These are phyloP conservation scores for Erythrobasidium hasegawianum DNA, from an alignment of 1,284 basidiomycete genomes.

Conservation along the genomic window DNA sequence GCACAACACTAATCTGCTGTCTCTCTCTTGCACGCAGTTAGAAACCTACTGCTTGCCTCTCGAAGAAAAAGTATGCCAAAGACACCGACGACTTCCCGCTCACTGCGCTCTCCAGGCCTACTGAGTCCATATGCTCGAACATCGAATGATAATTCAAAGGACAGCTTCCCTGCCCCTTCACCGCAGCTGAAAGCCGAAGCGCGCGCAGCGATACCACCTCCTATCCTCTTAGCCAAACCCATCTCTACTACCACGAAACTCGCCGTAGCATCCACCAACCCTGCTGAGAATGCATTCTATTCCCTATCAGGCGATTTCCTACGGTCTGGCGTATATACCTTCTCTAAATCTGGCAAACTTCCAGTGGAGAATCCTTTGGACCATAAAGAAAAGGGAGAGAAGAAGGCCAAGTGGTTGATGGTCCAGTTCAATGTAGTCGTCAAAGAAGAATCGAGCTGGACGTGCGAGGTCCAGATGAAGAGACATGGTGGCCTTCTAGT, in stretches of 20 bases:
- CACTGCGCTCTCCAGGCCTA: constrained; percentile 9
- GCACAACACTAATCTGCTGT: neutral
- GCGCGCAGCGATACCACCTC: constrained; percentile 1
- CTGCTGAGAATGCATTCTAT: constrained; percentile 12
- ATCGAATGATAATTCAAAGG: neutral
- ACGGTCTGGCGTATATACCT: constrained; percentile 18
- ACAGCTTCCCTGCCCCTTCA: neutral
- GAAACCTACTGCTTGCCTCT: too few species aligned
- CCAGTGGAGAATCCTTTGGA: constrained; percentile 18
- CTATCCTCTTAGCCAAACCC: neutral
- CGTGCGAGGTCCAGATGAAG: constrained; percentile 20
- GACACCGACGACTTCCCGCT: constrained; percentile 9
- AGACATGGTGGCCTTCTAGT: constrained; percentile 12
- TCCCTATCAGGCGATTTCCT: constrained; percentile 32
- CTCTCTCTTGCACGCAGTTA: neutral
- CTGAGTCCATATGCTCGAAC: constrained; percentile 5
- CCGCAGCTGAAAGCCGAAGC: constrained; percentile 3
- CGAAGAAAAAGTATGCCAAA: too few species aligned
- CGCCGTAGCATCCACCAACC: constrained; percentile 11
- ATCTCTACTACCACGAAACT: constrained; percentile 1
- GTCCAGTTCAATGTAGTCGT: constrained; percentile 31
- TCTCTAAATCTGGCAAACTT: constrained; percentile 31
- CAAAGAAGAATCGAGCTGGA: constrained; percentile 19
- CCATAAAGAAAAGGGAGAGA: neutral
- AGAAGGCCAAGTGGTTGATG: constrained; percentile 22